phyloP scores from a whole-genome alignment of 2,329 filamentous ascomycete genomes.

The Eutypa lata region DNA sequence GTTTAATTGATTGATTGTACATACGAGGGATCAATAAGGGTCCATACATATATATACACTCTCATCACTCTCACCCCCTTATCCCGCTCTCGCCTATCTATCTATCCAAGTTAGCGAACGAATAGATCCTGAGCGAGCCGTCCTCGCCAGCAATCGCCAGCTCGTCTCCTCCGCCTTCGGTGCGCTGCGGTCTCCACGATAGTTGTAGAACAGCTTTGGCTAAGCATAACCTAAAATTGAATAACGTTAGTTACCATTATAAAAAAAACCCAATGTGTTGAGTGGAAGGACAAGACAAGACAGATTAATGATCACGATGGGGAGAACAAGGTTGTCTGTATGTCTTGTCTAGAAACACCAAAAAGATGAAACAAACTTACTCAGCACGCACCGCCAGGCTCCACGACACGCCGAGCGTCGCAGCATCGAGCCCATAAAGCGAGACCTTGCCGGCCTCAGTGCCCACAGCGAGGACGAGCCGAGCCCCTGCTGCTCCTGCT shows the following conservation, averaged over 20 bases:
- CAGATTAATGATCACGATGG: no score
- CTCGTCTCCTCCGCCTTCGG: slow-evolving; percentile 24
- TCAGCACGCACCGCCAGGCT: slow-evolving; percentile 33
- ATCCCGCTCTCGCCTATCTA: background rate
- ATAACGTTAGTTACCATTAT: background rate
- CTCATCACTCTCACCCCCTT: slow-evolving; percentile 6
- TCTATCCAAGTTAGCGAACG: slow-evolving; percentile 28
- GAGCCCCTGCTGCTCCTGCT: slow-evolving; percentile 2
- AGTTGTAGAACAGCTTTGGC: slow-evolving; percentile 66
- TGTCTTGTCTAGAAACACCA: no score
- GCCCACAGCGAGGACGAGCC: slow-evolving; percentile 51
- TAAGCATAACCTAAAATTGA: slow-evolving; percentile 45
- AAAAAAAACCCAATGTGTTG: background rate
- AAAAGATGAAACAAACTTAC: no score
- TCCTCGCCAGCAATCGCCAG: slow-evolving; percentile 60
- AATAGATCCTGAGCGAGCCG: slow-evolving; percentile 57
- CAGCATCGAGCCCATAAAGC: slow-evolving; percentile 38
- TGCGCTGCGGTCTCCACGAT: slow-evolving; percentile 59
- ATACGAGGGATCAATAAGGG: background rate
- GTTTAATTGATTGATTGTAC: background rate
- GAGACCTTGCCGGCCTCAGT: slow-evolving; percentile 52
- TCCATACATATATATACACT: no score
- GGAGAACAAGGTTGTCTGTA: no score
- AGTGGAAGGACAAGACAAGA: background rate
- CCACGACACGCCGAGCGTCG: slow-evolving; percentile 34